Base-by-base conservation (phyloP, 306 rosid species). In the Lathyrus tuberosus region DNA sequence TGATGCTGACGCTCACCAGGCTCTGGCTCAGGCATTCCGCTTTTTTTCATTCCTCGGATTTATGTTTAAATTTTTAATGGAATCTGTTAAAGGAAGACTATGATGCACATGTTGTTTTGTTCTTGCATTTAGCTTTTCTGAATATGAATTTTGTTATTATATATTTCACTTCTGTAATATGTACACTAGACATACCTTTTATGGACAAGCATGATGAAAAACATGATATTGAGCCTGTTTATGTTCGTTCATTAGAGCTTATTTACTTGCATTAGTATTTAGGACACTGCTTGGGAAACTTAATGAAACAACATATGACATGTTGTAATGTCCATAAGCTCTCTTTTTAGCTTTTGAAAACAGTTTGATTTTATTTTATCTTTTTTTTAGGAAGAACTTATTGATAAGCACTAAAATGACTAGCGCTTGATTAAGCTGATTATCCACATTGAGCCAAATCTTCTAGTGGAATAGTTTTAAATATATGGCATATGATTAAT, bases 1-100 rank as follows among this genome's bases (percentile, higher is more conserved):
- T 44, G 96, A 95, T 74, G 99, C 95, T 17, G 96, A 95, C 67
- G 99, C 92, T 18, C 99, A 95, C 77, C 75, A 85, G 81, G 71
- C 97, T 33, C 75, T 95, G 46, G 97, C 97, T 86, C 96, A 95
- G 99, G 99, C 89, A 71, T 52, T 26, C 49, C 24, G 56, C 49
- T 20, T 24, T 24, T 24, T 3, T 66, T 72, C 65, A 69, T 64
- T 71, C 3, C 33, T 66, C 3, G 6, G 14, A 10, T 76, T 71
- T 57, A 38, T 47, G 28, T 72, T 65, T 28, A 3, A 56, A 56
- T 26, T 56, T 56, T 56, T 60, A 12, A 68, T 40, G 46, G 40
- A 43, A 46, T 82, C 47, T 56, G 14, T 51, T 73, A 46, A 65
- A 60, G 53, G 31, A 65, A 46, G 64, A 46, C 37, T 28, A 37